phyloP scores from a whole-genome alignment of 139 green algal genomes.

The Closterium sp. region DNA sequence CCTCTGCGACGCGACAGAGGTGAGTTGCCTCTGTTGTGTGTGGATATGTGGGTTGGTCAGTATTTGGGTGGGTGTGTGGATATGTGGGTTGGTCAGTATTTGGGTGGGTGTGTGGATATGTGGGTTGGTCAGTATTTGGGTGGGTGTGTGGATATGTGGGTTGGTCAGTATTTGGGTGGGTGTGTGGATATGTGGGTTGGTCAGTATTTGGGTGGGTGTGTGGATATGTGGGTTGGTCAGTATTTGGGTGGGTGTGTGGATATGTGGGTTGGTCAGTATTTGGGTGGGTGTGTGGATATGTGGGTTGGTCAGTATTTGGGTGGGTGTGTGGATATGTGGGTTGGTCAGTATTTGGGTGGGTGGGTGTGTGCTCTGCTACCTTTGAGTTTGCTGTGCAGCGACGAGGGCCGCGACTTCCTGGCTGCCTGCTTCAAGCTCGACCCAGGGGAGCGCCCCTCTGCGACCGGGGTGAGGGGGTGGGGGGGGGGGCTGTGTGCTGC shows the following conservation, averaged over 20 bases:
- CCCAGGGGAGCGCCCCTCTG: neutral
- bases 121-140: neutral
- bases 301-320: too few species aligned
- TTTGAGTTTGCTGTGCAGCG: too few species aligned
- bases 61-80: neutral
- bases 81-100: neutral
- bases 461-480: too few species aligned
- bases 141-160: neutral
- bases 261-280: too few species aligned
- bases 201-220: too few species aligned
- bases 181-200: too few species aligned
- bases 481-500: too few species aligned
- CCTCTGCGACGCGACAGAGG: neutral
- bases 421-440: neutral
- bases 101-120: neutral
- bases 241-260: too few species aligned
- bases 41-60: neutral
- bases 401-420: too few species aligned
- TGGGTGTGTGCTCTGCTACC: neutral
- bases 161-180: neutral
- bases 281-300: too few species aligned
- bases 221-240: too few species aligned
- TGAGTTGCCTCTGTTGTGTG: neutral
- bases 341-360: neutral
- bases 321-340: too few species aligned